A percentile compares a stretch with the other conserved stretches of the same genome.
Conservation (phyloP, 139 green algal genomes). For the Volvox reticuliferus region DNA sequence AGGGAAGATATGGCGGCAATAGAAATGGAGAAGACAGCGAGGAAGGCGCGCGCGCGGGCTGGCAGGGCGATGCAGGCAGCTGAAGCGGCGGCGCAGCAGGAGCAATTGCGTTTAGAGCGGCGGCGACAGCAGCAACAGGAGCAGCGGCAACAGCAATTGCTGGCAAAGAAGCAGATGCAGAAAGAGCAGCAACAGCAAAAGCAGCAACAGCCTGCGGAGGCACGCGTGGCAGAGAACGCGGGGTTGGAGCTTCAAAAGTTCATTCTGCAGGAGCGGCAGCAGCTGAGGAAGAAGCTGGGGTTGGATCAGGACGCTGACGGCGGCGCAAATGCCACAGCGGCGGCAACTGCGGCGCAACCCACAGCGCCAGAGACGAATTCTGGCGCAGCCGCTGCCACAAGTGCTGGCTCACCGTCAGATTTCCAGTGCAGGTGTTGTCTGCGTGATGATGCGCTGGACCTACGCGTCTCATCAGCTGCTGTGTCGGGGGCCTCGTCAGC, state of each 20-base stretch:
- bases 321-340: neutral
- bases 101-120: neutral
- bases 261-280: constrained; percentile 37
- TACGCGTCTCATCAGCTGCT: neutral
- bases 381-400: neutral
- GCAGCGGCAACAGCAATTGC: neutral
- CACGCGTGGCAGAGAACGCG: neutral
- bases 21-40: neutral
- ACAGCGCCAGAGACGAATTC: neutral
- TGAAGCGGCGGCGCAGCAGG: neutral
- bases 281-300: constrained; percentile 36
- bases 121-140: constrained; percentile 2
- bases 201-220: neutral
- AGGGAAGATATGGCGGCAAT: neutral
- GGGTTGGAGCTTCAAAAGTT: constrained; percentile 25
- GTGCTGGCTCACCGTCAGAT: neutral
- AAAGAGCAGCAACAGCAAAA: neutral
- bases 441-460: constrained; percentile 1
- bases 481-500: neutral
- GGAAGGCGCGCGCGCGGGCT: constrained; percentile 1
- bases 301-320: neutral
- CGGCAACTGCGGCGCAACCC: neutral
- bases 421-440: constrained; percentile 19
- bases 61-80: neutral
- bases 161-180: neutral